Percentiles rank a stretch among this genome's conserved stretches.
Evolutionary conservation across 2,329 filamentous ascomycete genomes (phyloP).

Genomic region (Coniochaeta sp.): DNA sequence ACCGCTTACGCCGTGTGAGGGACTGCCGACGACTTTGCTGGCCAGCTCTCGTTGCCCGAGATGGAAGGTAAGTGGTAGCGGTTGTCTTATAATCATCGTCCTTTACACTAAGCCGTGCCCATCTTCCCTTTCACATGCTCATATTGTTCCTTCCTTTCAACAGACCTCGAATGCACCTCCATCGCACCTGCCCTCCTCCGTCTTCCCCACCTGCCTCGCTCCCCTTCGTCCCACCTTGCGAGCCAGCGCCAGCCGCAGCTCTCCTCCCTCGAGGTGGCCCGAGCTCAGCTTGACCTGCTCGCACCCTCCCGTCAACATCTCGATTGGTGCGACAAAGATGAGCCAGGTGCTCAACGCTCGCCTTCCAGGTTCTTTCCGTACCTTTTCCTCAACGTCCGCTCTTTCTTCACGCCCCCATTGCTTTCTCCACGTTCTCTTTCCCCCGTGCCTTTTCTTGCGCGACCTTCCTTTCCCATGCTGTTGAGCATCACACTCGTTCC

Average conservation of each 20-base stretch:
- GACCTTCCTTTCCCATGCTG: neutral
- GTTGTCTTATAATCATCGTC: neutral
- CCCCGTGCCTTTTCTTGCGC: too few relatives aligned
- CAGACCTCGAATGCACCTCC: neutral
- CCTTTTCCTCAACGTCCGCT: neutral
- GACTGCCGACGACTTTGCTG: neutral
- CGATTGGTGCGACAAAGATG: neutral
- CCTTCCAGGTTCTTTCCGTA: neutral
- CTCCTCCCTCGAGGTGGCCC: neutral
- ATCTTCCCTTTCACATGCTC: neutral
- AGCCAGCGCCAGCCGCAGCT: neutral
- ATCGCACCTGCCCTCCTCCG: too few relatives aligned
- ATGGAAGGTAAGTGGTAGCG: neutral
- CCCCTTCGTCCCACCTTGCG: neutral
- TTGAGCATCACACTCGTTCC: neutral
- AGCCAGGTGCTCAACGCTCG: neutral
- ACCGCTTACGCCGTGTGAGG: neutral
- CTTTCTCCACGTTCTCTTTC: neutral
- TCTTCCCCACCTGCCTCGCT: neutral
- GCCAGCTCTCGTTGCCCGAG: neutral
- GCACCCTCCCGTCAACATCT: neutral
- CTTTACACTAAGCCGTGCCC: neutral
- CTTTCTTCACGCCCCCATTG: neutral
- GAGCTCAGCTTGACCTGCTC: neutral
- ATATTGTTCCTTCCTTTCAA: neutral